phyloP scores from a whole-genome alignment of 371 early-diverging fungal genomes.

The Phascolomyces articulosus region DNA sequence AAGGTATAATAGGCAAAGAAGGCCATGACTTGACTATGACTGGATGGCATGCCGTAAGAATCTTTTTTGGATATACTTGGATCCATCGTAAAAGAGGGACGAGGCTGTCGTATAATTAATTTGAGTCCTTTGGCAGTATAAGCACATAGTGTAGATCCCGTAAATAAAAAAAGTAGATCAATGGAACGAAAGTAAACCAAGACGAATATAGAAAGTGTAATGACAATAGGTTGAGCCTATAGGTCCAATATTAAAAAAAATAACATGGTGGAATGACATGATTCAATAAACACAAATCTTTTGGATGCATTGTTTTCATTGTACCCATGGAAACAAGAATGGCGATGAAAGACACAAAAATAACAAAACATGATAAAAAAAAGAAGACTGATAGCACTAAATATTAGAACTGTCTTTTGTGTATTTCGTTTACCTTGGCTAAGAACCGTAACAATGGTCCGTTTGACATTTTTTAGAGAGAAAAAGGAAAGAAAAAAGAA shows the following conservation, averaged over 20 bases:
- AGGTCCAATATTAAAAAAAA: too few relatives aligned
- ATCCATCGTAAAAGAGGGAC: constrained; percentile 27
- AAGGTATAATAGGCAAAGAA: constrained; percentile 64
- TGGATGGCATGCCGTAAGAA: constrained; percentile 78
- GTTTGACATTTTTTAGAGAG: too few relatives aligned
- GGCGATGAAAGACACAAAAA: too few relatives aligned
- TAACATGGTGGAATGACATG: too few relatives aligned
- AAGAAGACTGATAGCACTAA: too few relatives aligned
- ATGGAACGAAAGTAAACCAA: constrained; percentile 31
- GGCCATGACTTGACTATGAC: constrained; percentile 74
- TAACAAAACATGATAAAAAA: not conserved
- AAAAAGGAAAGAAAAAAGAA: too few relatives aligned
- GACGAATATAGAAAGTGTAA: constrained; percentile 1
- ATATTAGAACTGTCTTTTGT: too few relatives aligned
- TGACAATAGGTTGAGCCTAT: constrained; percentile 14
- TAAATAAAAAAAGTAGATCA: constrained; percentile 33
- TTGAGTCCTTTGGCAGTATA: constrained; percentile 51
- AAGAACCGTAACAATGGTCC: not conserved
- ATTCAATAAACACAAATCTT: too few relatives aligned
- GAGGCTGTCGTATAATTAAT: constrained; percentile 50
- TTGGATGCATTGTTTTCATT: too few relatives aligned
- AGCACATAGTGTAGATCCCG: constrained; percentile 27
- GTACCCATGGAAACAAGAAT: too few relatives aligned
- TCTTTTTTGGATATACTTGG: constrained; percentile 8
- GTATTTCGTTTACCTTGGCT: not conserved